Base-by-base conservation (phyloP, 495 filamentous ascomycete species). In the Penicillium maclennaniae region DNA sequence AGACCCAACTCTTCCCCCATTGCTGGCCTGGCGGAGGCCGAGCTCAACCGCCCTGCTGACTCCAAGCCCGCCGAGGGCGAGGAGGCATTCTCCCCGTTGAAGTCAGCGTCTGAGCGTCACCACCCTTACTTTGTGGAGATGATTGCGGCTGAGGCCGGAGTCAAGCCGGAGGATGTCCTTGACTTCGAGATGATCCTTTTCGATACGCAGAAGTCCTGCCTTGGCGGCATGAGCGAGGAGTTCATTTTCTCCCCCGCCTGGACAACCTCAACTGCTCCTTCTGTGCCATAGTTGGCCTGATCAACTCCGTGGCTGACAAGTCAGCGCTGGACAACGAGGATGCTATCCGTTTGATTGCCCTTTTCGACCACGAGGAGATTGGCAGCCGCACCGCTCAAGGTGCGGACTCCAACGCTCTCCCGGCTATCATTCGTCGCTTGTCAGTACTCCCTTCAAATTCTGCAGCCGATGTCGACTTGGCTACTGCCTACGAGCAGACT, bases 291-390 rank as follows among this genome's bases (percentile, higher is more conserved):
- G 76, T 83, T 57, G 89, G 87, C 55, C 76, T 99, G 49, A 91
- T 97, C 60, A 78, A 85, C 37, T 95, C 91, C 1, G 69, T 92
- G n/a, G 71, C 70, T n/a, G 71, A 79, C 5, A 57, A 76, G 4
- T 70, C 77, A 1, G 71, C 82, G 0, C 78, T 97, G 28, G 83
- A 91, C 27, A 67, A 86, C 16, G 93, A 97, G 59, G 71, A 81
- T 3, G 83, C 80, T 37, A 96, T 97, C 62, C 90, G 93, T 21
- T 76, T 99, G 10, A 86, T 96, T 61, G 83, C 90, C 20, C 84
- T 91, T 59, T 99, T 97, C 67, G 93, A 99, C 67, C 93, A 99
- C 74, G 93, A 99, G 68, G 93, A 99, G 63, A 92, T 97, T 62
- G 95, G 93, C 43, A 95, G 88, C 56, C 80, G 79, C 31, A 92